Evolutionary conservation across 2,329 filamentous ascomycete genomes (phyloP).

Genomic region (Fusarium anthophilum): DNA sequence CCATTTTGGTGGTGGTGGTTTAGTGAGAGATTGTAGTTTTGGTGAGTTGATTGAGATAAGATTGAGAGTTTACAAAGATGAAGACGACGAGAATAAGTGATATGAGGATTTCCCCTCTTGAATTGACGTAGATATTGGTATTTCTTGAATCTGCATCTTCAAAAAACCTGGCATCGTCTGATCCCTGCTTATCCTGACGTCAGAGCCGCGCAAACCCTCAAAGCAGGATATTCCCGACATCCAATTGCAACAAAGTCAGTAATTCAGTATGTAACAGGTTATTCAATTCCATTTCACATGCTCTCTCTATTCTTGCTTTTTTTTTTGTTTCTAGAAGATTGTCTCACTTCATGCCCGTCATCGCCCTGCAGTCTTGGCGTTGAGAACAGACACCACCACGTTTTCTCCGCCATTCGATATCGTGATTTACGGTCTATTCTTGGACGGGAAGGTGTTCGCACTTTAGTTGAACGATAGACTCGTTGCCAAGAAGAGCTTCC

Average conservation of each 20-base stretch:
- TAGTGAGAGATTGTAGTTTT: neutral
- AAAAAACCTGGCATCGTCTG: slow-evolving; percentile 40
- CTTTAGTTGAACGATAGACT: slow-evolving; percentile 8
- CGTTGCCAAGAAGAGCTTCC: slow-evolving; percentile 13
- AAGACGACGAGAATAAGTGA: neutral
- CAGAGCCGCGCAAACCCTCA: slow-evolving; percentile 35
- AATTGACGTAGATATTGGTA: slow-evolving; percentile 29
- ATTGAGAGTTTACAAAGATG: neutral
- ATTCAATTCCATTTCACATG: neutral
- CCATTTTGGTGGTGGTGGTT: slow-evolving; percentile 14
- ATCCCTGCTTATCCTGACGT: slow-evolving; percentile 42
- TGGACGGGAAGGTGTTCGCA: slow-evolving; percentile 9
- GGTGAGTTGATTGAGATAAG: neutral
- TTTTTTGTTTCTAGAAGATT: neutral
- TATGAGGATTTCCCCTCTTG: neutral
- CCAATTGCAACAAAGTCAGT: slow-evolving; percentile 7
- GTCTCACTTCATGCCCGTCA: neutral
- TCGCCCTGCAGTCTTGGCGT: neutral
- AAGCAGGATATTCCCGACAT: slow-evolving; percentile 10
- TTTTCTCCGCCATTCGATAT: slow-evolving; percentile 8
- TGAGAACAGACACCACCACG: slow-evolving; percentile 24
- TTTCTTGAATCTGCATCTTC: slow-evolving; percentile 16
- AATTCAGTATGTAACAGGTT: slow-evolving; percentile 2
- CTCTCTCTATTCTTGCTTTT: neutral
- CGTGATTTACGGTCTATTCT: neutral